phyloP scores from a whole-genome alignment of 169 alveolate genomes.

The Plasmodium reichenowi region DNA sequence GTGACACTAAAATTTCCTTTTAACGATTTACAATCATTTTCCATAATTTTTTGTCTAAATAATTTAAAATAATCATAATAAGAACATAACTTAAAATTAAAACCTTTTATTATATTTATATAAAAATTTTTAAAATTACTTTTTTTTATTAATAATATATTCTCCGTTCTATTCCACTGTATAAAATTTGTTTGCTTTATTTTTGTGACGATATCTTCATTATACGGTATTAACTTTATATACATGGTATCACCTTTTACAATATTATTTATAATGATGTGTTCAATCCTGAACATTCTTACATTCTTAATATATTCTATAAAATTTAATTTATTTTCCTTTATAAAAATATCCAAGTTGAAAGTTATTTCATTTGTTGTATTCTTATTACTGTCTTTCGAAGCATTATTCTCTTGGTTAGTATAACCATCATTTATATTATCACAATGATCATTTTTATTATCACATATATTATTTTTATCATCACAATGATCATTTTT shows the following conservation, averaged over 20 bases:
- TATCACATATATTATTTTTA: too few species aligned
- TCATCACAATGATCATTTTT: too few species aligned
- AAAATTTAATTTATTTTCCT: conserved; percentile 19
- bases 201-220: conserved; percentile 36
- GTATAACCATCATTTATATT: background rate
- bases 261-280: conserved; percentile 39
- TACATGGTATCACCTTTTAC: conserved; percentile 27
- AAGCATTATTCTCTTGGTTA: background rate
- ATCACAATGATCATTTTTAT: background rate
- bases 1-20: background rate
- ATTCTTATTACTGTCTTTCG: background rate
- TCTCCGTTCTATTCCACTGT: conserved; percentile 59
- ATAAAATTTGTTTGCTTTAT: conserved; percentile 43
- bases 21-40: background rate
- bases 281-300: conserved; percentile 43
- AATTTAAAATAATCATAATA: conserved; percentile 51
- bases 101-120: conserved; percentile 19
- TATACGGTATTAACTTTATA: conserved; percentile 52
- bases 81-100: conserved; percentile 52
- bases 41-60: conserved; percentile 23
- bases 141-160: conserved; percentile 40
- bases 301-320: conserved; percentile 33
- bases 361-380: background rate
- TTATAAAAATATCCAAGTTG: conserved; percentile 21
- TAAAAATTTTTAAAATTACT: conserved; percentile 42